Evolutionary conservation across 2,329 filamentous ascomycete genomes (phyloP).

Genomic region (Microdochium nivale): DNA sequence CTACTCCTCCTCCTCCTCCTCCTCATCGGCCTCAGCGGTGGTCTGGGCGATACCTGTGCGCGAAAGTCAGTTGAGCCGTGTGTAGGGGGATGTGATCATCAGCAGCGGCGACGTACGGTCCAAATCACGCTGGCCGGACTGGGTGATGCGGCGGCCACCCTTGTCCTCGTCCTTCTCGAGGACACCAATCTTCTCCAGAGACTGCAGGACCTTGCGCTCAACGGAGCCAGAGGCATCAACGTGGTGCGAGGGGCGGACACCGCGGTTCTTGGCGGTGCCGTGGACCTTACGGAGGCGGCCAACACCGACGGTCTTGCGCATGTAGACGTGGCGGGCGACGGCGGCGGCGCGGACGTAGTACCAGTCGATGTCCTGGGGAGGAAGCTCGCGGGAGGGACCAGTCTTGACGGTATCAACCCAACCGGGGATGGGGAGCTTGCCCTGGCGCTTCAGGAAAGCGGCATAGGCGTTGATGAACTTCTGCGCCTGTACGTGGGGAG

Average conservation of each 20-base stretch:
- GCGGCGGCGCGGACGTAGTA: constrained; percentile 85
- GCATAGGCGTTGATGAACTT: constrained; percentile 84
- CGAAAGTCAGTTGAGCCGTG: constrained; percentile 4
- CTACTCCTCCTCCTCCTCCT: constrained; percentile 60
- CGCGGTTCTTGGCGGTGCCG: constrained; percentile 95
- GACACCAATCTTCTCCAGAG: constrained; percentile 98
- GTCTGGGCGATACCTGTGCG: constrained; percentile 65
- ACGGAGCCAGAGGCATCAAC: constrained; percentile 91
- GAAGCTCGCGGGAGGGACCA: constrained; percentile 90
- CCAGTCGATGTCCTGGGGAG: constrained; percentile 98
- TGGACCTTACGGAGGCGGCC: constrained; percentile 95
- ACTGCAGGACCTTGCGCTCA: constrained; percentile 95
- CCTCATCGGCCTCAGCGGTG: constrained; percentile 64
- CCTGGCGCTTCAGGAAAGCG: constrained; percentile 88
- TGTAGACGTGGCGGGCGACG: constrained; percentile 96
- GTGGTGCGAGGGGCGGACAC: constrained; percentile 84
- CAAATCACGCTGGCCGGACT: constrained; percentile 97
- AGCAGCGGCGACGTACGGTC: constrained; percentile 51
- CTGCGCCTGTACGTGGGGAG: constrained; percentile 52
- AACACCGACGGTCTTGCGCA: constrained; percentile 98
- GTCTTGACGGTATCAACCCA: constrained; percentile 99
- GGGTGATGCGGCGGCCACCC: constrained; percentile 96
- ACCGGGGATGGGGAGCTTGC: constrained; percentile 85
- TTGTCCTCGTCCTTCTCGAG: constrained; percentile 97
- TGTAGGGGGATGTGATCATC: background rate